These are phyloP conservation scores for Schwanniomyces sp. DNA, from an alignment of 805 yeast species.

Conservation along the genomic window DNA sequence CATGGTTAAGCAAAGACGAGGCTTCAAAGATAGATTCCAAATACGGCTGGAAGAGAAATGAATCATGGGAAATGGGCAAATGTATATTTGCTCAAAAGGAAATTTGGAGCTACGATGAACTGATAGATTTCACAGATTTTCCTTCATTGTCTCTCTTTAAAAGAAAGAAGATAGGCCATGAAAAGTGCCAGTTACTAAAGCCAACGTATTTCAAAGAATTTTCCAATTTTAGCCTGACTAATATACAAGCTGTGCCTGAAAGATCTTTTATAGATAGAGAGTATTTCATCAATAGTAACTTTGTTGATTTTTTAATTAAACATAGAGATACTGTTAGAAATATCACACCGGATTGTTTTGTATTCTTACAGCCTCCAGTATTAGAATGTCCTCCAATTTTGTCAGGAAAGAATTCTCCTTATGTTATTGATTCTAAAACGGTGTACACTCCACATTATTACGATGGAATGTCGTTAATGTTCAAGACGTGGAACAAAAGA, in stretches of 20 bases:
- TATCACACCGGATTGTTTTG: conserved; percentile 44
- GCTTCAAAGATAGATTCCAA: conserved; percentile 47
- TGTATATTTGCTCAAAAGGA: conserved; percentile 83
- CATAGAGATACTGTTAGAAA: conserved; percentile 52
- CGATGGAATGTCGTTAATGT: conserved; percentile 92
- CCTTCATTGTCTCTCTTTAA: conserved; percentile 26
- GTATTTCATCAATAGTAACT: conserved; percentile 63
- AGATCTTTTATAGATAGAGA: conserved; percentile 39
- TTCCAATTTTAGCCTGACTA: conserved; percentile 24
- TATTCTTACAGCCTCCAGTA: conserved; percentile 81
- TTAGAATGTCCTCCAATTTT: conserved; percentile 72
- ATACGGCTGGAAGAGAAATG: conserved; percentile 69
- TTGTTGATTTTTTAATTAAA: conserved; percentile 57
- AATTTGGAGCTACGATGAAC: conserved; percentile 60
- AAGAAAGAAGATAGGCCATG: conserved; percentile 16
- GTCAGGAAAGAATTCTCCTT: conserved; percentile 40
- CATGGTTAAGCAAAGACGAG: conserved; percentile 63
- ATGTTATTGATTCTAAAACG: conserved; percentile 60
- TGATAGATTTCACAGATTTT: conserved; percentile 19
- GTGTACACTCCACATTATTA: conserved; percentile 88
- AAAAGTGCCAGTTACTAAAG: conserved; percentile 21
- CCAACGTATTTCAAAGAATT: conserved; percentile 35
- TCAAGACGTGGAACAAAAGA: conserved; percentile 79
- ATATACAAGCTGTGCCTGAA: conserved; percentile 11
- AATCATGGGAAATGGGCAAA: conserved; percentile 66